Percentiles rank a stretch among this genome's conserved stretches.
Evolutionary conservation across 2,329 filamentous ascomycete species (phyloP).

Genomic region (Fusarium begoniae): DNA sequence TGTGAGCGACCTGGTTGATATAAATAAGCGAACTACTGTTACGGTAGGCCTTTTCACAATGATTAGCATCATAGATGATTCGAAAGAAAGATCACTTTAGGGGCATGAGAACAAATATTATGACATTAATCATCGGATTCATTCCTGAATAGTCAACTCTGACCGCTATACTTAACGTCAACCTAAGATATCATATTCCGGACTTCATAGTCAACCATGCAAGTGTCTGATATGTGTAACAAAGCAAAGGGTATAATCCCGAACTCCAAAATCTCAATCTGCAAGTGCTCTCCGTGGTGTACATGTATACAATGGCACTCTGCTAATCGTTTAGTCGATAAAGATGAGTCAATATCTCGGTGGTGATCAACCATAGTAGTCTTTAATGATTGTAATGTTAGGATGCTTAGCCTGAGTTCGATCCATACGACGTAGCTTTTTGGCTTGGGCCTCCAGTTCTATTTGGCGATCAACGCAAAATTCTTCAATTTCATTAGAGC

Average conservation of each 20-base stretch:
- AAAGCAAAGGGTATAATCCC: background rate
- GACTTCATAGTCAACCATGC: background rate
- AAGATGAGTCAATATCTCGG: background rate
- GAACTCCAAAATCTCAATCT: background rate
- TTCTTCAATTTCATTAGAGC: background rate
- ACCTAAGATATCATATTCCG: background rate
- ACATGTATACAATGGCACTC: background rate
- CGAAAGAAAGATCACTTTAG: background rate
- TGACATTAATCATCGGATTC: background rate
- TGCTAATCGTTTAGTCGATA: background rate
- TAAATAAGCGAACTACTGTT: background rate
- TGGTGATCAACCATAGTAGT: background rate
- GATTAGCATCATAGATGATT: background rate
- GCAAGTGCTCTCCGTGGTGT: background rate
- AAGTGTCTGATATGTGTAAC: background rate
- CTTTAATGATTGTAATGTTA: background rate
- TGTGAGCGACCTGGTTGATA: background rate
- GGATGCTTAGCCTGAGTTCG: background rate
- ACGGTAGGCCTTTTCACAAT: background rate
- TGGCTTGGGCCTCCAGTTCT: constrained; percentile 9
- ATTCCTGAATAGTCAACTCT: background rate
- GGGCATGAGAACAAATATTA: background rate
- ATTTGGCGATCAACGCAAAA: background rate
- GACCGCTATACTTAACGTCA: background rate
- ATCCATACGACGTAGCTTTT: constrained; percentile 3